phyloP scores from a whole-genome alignment of 2,329 filamentous ascomycete species.

The Botryotinia globosa region DNA sequence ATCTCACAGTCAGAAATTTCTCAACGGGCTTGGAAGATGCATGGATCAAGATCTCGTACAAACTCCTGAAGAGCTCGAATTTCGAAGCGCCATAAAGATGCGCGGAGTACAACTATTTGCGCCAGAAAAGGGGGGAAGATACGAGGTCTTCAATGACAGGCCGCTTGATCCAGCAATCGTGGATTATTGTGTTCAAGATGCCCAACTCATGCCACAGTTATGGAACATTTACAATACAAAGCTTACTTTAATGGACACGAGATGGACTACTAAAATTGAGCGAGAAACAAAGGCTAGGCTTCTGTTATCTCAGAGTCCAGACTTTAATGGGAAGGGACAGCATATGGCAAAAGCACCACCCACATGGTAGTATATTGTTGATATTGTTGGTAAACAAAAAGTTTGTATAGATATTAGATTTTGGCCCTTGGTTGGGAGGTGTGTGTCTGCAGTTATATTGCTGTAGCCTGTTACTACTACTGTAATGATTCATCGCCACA shows the following conservation, averaged over 20 bases:
- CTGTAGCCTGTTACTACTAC: not conserved
- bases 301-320: slow-evolving; percentile 12
- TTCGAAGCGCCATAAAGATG: slow-evolving; percentile 42
- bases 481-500: no score
- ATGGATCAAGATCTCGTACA: slow-evolving; percentile 36
- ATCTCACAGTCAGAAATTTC: slow-evolving; percentile 22
- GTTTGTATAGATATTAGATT: not conserved
- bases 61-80: slow-evolving; percentile 20
- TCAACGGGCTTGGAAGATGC: slow-evolving; percentile 43
- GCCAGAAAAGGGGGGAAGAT: slow-evolving; percentile 44
- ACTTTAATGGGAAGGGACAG: slow-evolving; percentile 10
- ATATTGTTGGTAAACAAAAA: not conserved
- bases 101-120: slow-evolving; percentile 42
- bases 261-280: slow-evolving; percentile 9
- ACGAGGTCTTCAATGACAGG: slow-evolving; percentile 47
- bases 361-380: not conserved
- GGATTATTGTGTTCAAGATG: slow-evolving; percentile 49
- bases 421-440: not conserved
- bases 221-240: slow-evolving; percentile 37
- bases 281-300: slow-evolving; percentile 17
- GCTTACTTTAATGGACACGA: not conserved
- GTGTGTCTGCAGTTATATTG: not conserved
- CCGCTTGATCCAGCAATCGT: slow-evolving; percentile 44
- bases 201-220: slow-evolving; percentile 44
- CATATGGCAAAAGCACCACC: slow-evolving; percentile 19